Percentiles rank a stretch among this genome's conserved stretches.
Evolutionary conservation across 352 stramenopile species (phyloP).

Genomic region (Pythium inflatum): DNA sequence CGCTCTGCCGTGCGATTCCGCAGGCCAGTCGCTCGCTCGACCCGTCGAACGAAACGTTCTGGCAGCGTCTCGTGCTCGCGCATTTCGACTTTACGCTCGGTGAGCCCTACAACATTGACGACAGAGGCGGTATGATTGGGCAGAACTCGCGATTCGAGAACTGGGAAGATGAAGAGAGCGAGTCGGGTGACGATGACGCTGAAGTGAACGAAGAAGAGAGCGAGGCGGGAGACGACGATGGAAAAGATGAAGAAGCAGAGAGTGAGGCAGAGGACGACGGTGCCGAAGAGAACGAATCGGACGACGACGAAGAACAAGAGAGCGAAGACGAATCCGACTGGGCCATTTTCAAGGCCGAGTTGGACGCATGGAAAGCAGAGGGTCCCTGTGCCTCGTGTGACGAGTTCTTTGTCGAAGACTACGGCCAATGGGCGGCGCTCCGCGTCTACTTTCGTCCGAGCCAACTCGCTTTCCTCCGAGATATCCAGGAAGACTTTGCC

Average conservation of each 20-base stretch:
- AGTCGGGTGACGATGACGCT: no score
- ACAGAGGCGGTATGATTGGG: not conserved
- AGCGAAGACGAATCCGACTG: no score
- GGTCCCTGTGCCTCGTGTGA: not conserved
- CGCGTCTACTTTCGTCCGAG: not conserved
- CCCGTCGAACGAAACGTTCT: not conserved
- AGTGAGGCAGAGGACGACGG: no score
- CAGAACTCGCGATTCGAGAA: not conserved
- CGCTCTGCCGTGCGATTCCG: not conserved
- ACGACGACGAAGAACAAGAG: no score
- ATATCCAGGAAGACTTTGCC: not conserved
- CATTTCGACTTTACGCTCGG: not conserved
- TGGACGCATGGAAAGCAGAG: not conserved
- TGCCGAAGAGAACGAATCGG: no score
- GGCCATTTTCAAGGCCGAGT: not conserved
- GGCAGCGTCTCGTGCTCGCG: not conserved
- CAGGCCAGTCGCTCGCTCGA: not conserved
- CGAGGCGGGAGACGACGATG: no score
- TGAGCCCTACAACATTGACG: not conserved
- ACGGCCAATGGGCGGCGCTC: not conserved
- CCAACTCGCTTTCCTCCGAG: not conserved
- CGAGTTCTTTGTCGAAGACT: not conserved
- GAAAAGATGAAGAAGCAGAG: no score
- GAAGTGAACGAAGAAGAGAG: no score
- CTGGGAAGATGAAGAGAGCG: no score